A percentile compares a stretch with the other conserved stretches of the same genome.
Evolutionary conservation across 2,329 filamentous ascomycete species (phyloP).

Genomic region (Xylaria sp.): DNA sequence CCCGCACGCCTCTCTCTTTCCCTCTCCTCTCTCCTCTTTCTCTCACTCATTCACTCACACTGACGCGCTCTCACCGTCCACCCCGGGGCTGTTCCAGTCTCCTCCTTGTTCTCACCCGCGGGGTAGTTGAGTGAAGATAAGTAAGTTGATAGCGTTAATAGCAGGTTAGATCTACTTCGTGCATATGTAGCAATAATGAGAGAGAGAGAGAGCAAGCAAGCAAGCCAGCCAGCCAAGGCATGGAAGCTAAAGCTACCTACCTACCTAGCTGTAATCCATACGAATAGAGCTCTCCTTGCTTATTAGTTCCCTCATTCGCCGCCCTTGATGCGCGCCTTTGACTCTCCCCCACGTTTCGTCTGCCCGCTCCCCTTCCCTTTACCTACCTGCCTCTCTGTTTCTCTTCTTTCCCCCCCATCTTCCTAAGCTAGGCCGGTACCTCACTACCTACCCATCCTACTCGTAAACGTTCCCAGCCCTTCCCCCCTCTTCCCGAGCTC

Average conservation of each 20-base stretch:
- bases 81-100: constrained; percentile 21
- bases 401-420: constrained; percentile 7
- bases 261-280: neutral
- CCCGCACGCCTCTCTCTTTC: neutral
- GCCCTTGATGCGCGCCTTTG: constrained; percentile 3
- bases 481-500: too few relatives aligned
- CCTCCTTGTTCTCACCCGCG: constrained; percentile 15
- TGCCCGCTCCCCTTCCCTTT: constrained; percentile 4
- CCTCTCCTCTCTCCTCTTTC: neutral
- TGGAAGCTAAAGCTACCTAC: constrained; percentile 9
- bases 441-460: too few relatives aligned
- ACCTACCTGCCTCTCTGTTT: neutral
- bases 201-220: neutral
- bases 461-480: too few relatives aligned
- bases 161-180: neutral
- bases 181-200: neutral
- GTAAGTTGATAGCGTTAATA: constrained; percentile 3
- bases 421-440: neutral
- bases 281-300: constrained; percentile 4
- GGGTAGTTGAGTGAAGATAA: constrained; percentile 13
- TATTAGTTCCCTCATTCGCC: constrained; percentile 1
- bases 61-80: constrained; percentile 9
- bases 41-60: neutral
- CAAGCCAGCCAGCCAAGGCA: constrained; percentile 2
- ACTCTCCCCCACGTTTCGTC: constrained; percentile 6